Evolutionary conservation across 352 stramenopile genomes (phyloP), one percentile per base, ranked within the genome.

Genomic region (Globisporangium cylindrosporum): DNA sequence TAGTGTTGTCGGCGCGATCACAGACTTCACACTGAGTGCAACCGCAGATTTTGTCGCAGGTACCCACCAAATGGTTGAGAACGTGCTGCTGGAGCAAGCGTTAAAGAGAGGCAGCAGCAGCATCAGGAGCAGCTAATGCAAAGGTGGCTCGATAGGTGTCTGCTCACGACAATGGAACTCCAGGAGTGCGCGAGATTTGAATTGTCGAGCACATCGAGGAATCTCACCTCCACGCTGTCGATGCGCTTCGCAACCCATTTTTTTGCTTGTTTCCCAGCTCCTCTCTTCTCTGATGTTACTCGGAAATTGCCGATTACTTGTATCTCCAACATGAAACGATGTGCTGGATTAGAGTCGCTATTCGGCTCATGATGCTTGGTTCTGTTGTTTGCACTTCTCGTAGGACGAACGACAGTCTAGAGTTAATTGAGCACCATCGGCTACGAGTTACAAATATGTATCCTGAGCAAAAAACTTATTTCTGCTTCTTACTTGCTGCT

Each of bases 31-130:
- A 4, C 46, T 75, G 15, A 59, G 53, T 24, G 67, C 69, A 7
- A 63, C 66, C 4, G 48, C 70, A 10, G 62, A 65, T 27, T 68
- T 75, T 36, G 36, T 75, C 41, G 51, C 64, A 49, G 59, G 64
- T 8, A 72, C 56, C 3, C 51, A 68, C 24, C 64, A 73, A 64
- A 72, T 73, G 49, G 54, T 75, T 8, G 72, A 77, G 49, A 74
- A 77, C 24, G 32, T 69, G 27, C 49, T 76, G 27, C 27, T 77
- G 4, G 62, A 70, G 22, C 59, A 69, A 29, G 38, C 53, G 22
- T n/a, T 56, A 7, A 56, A 56, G 49, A 56, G 38, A 48, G 38
- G 38, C 12, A 43, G 1, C 36, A 20, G 4, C 12, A 48, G 38
- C 38, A 48, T 14, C 14, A 48, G 12, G 9, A 20, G 38, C 38